A percentile compares a stretch with the other conserved stretches of the same genome.
Evolutionary conservation across 1,284 basidiomycete species (phyloP).

Genomic region (Papiliotrema fonsecae): DNA sequence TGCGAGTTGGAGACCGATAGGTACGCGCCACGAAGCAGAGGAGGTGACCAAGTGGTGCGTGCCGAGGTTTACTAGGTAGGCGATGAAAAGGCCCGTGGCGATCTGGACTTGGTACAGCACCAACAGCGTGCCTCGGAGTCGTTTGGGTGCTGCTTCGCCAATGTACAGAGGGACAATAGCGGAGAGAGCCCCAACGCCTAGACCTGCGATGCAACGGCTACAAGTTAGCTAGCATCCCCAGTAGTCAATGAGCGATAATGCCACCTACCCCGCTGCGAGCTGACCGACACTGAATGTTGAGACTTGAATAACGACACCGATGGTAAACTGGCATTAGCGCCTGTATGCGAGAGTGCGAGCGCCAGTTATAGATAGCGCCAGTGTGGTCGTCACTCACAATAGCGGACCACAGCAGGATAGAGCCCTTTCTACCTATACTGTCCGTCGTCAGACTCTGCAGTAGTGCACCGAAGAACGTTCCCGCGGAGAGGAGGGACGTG

Average conservation of each 20-base stretch:
- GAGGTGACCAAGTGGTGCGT: slow-evolving; percentile 55
- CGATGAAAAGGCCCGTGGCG: slow-evolving; percentile 59
- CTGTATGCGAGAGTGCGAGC: neutral
- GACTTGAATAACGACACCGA: slow-evolving; percentile 67
- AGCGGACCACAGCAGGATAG: slow-evolving; percentile 70
- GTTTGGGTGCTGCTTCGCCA: slow-evolving; percentile 71
- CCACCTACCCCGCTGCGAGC: slow-evolving; percentile 55
- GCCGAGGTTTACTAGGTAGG: slow-evolving; percentile 66
- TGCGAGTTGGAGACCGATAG: slow-evolving; percentile 39
- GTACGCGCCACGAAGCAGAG: slow-evolving; percentile 60
- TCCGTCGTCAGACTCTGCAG: slow-evolving; percentile 72
- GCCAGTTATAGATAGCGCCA: too few relatives aligned
- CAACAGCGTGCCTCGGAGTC: slow-evolving; percentile 65
- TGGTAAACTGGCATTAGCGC: slow-evolving; percentile 46
- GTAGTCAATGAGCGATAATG: neutral
- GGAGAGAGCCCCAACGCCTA: slow-evolving; percentile 69
- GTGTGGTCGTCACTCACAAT: slow-evolving; percentile 51
- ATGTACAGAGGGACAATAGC: slow-evolving; percentile 76
- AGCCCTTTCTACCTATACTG: slow-evolving; percentile 62
- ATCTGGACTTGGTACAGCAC: slow-evolving; percentile 74
- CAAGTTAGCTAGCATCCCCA: neutral
- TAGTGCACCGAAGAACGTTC: slow-evolving; percentile 60
- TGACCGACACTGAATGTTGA: slow-evolving; percentile 63
- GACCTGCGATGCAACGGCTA: slow-evolving; percentile 37
- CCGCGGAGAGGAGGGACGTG: slow-evolving; percentile 70